Base-by-base conservation (phyloP, 164 flowering plant species). In the Protea cynaroides region DNA sequence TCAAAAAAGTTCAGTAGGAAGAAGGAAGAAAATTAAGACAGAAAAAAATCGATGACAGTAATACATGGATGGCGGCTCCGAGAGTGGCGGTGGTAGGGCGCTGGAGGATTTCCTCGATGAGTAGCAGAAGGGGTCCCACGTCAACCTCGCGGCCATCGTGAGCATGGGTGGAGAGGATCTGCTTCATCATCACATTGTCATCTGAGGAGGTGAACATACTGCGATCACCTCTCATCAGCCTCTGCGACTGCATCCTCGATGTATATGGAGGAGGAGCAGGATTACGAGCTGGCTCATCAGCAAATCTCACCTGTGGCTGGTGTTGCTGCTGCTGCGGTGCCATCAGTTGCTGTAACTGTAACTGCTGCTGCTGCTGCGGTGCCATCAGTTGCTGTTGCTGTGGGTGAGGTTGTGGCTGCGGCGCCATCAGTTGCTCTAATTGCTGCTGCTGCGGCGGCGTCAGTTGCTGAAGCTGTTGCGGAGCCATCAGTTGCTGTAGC, bases 141-240 rank as follows among this genome's bases (percentile, higher is more conserved):
- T 77, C 78, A 38, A 84, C 65, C 3, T 81, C 80, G 4, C 82
- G 80, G 19, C 85, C 84, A 65, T 83, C 92, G 0, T 92, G 89
- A 15, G 82, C 74, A 69, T 87, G 92, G 51, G 82, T 84, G 44
- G 69, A 75, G 56, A 53, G 68, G 44, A 89, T 78, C 61, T 84
- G 88, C 69, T 78, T 88, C 80, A 75, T 69, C 74, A 86, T 80
- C 12, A 71, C 83, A 66, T 38, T 69, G 67, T 86, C 96, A 44
- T 87, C 96, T 0, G 96, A 84, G 7, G 90, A 38, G 0, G 89
- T 62, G 68, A 90, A 85, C 74, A 65, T n/a, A 40, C 65, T 64
- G 51, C 65, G 78, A 2, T 75, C 70, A 17, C 61, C 40, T 68
- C 59, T 68, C 57, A 64, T 50, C 65, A 71, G 37, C 18, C 40